Conservation (phyloP, 2,329 filamentous ascomycete species). For the Phaeosphaeriaceae sp. region DNA sequence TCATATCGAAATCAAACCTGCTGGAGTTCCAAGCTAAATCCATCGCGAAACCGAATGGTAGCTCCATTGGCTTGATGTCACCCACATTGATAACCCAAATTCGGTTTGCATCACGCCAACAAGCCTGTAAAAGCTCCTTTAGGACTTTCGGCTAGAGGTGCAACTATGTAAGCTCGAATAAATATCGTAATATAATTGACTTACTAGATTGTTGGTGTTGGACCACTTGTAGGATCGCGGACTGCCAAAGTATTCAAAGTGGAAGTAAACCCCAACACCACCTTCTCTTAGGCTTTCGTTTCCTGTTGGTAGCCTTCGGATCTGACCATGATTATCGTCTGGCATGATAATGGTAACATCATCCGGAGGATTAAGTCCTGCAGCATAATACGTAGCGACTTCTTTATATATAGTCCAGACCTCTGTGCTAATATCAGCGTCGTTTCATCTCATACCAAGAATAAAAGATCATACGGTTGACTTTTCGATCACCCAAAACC, state of each 20-base stretch:
- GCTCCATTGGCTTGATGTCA: conserved; percentile 30
- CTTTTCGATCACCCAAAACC: conserved; percentile 10
- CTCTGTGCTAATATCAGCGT: conserved; percentile 6
- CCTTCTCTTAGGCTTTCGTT: conserved; percentile 17
- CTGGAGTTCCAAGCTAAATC: conserved; percentile 26
- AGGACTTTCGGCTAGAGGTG: conserved; percentile 13
- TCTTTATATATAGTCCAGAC: conserved; percentile 30
- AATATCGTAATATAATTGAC: neutral
- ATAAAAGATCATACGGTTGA: conserved; percentile 9
- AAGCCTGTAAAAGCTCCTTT: conserved; percentile 19
- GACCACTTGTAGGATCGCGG: conserved; percentile 26
- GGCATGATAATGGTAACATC: conserved; percentile 26
- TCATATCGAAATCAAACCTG: conserved; percentile 45
- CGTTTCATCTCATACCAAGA: neutral
- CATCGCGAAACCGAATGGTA: conserved; percentile 25
- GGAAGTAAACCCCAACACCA: conserved; percentile 24
- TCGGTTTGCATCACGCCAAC: conserved; percentile 18
- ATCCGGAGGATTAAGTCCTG: conserved; percentile 17
- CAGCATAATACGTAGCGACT: conserved; percentile 23
- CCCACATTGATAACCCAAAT: conserved; percentile 32
- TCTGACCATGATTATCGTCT: conserved; percentile 27
- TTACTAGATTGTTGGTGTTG: conserved; percentile 19
- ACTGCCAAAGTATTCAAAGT: conserved; percentile 27
- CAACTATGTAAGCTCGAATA: neutral
- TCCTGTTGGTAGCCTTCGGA: conserved; percentile 20